Evolutionary conservation across 208 protist genomes (phyloP), one percentile per base, ranked within the genome.

Genomic region (Leishmania mexicana): DNA sequence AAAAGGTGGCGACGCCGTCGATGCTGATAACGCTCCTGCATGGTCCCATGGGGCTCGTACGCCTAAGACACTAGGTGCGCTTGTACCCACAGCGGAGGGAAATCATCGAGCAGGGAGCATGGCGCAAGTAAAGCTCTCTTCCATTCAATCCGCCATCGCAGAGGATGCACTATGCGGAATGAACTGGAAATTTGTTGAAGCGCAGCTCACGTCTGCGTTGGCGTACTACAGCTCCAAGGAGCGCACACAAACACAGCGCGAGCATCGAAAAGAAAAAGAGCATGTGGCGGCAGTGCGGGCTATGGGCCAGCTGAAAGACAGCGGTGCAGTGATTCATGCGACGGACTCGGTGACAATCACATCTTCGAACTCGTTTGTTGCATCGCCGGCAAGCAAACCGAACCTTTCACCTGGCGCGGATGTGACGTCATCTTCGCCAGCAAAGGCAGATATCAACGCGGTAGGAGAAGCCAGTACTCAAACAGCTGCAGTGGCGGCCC

Each of bases 161-260:
- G 49, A 64, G 42, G 58, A 77, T 2, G 88, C 91, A 0, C 53
- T 94, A 31, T 31, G 47, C 21, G 42, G 72, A 11, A 88, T 94
- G 85, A 93, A 96, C 76, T 96, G 92, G 93, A 72, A 68, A 1
- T 96, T 96, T 88, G 87, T 96, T 11, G 82, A 92, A 62, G 67
- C 79, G 70, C 93, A 95, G 78, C 82, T 92, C 73, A 49, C 79
- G 17, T 70, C 81, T 31, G 93, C 93, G 31, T 57, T 72, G 57
- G 62, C 65, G 17, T 96, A 96, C 85, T 96, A 92, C 84, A 80
- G 1, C 21, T 95, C 89, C 42, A 80, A 76, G 40, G 85, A 58
- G 24, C 91, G 93, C 49, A 68, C 64, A 0, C 78, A 70, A 28
- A 85, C 81, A 7, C 81, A 85, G 75, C 64, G 45, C 4, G 72